These are phyloP conservation scores for Rhizopogon hawkerae DNA, from an alignment of 1,284 basidiomycete species.

Conservation along the genomic window DNA sequence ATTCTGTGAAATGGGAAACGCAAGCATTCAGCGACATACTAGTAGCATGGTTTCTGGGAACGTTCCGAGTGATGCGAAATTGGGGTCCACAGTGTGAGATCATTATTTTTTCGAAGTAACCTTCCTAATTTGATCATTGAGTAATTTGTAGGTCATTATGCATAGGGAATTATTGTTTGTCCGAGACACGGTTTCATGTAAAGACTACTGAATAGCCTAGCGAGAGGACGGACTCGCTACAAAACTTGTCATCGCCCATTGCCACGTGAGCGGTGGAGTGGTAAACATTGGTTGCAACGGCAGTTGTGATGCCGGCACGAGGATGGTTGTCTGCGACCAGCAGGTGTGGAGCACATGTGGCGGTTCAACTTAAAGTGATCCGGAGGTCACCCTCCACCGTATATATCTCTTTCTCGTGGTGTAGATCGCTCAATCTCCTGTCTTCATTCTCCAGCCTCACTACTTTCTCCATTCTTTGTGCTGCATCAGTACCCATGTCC, in stretches of 20 bases:
- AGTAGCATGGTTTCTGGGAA: too few relatives aligned
- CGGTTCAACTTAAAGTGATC: slow-evolving; percentile 16
- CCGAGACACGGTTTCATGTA: neutral
- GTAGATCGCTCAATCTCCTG: slow-evolving; percentile 7
- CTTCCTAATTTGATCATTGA: neutral
- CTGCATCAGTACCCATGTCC: slow-evolving; percentile 5
- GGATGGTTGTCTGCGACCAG: neutral
- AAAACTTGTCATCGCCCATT: neutral
- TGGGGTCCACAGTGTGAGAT: slow-evolving; percentile 1
- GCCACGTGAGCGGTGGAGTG: neutral
- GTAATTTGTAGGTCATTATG: neutral
- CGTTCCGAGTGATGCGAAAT: neutral
- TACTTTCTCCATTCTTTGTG: slow-evolving; percentile 14
- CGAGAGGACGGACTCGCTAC: too few relatives aligned
- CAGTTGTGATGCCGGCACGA: slow-evolving; percentile 3
- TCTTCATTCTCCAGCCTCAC: neutral
- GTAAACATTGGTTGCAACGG: neutral
- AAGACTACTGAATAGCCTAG: neutral
- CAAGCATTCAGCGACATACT: too few relatives aligned
- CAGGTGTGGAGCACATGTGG: slow-evolving; percentile 11
- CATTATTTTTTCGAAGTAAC: neutral
- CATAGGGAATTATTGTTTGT: neutral
- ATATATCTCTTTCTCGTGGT: slow-evolving; percentile 19
- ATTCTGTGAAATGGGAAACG: neutral
- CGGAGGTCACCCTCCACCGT: slow-evolving; percentile 14